These are phyloP conservation scores for Xerocomus spinulosus DNA, from an alignment of 768 basidiomycete genomes.

Conservation along the genomic window DNA sequence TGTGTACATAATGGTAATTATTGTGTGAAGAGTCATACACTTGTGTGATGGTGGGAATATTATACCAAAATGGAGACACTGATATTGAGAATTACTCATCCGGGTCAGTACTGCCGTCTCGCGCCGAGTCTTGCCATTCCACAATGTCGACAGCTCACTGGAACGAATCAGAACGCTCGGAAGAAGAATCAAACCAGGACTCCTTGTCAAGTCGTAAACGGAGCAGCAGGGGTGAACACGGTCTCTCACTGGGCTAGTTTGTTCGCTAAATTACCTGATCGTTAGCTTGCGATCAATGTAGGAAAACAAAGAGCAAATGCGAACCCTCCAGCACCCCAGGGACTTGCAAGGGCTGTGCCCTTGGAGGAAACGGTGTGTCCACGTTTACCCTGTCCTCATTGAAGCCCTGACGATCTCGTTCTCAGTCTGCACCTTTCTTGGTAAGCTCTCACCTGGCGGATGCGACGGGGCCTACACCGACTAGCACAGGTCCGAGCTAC, in stretches of 20 bases:
- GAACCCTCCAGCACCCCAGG: constrained; percentile 50
- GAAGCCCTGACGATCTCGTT: constrained; percentile 15
- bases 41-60: constrained; percentile 17
- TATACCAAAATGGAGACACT: constrained; percentile 1
- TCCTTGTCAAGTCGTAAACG: constrained; percentile 47
- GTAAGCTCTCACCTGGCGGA: constrained; percentile 27
- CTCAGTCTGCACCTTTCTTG: constrained; percentile 63
- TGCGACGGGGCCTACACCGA: background rate
- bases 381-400: background rate
- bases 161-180: constrained; percentile 58
- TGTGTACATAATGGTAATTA: too few species aligned
- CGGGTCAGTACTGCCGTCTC: background rate
- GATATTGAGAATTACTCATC: constrained; percentile 2
- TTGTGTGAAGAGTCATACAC: too few species aligned
- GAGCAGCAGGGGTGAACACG: constrained; percentile 55
- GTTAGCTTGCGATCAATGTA: constrained; percentile 80
- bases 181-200: constrained; percentile 47
- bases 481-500: constrained; percentile 60
- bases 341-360: constrained; percentile 60
- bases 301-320: constrained; percentile 86
- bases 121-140: background rate
- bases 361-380: constrained; percentile 49
- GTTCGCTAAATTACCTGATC: constrained; percentile 11
- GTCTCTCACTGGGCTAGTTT: constrained; percentile 2
- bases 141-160: constrained; percentile 36